These are phyloP conservation scores for Vicia sativa DNA, from an alignment of 306 rosid genomes.

Conservation along the genomic window DNA sequence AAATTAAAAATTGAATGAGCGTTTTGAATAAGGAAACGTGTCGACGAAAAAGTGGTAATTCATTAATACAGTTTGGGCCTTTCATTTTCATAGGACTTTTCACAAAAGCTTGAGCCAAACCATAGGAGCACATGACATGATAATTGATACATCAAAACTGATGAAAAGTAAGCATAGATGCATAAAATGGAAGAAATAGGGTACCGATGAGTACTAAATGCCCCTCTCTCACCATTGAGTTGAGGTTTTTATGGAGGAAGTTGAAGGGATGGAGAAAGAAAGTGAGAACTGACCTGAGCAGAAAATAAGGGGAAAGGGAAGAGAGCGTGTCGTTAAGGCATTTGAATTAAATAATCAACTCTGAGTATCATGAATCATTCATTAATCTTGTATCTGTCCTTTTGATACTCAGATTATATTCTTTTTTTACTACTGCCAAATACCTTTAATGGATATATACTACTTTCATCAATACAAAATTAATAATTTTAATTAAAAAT, in stretches of 20 bases:
- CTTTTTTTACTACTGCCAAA: too few species aligned
- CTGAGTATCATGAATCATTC: too few species aligned
- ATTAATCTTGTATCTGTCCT: background rate
- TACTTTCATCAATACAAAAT: too few species aligned
- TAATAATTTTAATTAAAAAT: too few species aligned
- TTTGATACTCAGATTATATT: too few species aligned
- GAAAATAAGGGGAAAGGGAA: background rate
- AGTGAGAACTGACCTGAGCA: background rate
- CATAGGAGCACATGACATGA: background rate
- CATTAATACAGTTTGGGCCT: background rate
- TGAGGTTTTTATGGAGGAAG: background rate
- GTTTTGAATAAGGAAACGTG: slow-evolving; percentile 8
- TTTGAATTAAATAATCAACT: background rate
- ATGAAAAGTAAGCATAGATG: background rate
- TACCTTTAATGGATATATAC: too few species aligned
- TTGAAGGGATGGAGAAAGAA: background rate
- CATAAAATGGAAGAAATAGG: background rate
- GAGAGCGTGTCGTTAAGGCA: background rate
- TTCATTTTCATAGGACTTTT: background rate
- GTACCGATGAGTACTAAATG: background rate
- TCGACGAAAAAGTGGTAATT: background rate
- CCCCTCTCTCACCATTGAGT: background rate
- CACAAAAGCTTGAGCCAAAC: background rate
- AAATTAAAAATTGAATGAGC: background rate
- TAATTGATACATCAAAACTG: background rate